Evolutionary conservation across 1,139 yeast genomes (phyloP).

Genomic region (Pichia sp.): DNA sequence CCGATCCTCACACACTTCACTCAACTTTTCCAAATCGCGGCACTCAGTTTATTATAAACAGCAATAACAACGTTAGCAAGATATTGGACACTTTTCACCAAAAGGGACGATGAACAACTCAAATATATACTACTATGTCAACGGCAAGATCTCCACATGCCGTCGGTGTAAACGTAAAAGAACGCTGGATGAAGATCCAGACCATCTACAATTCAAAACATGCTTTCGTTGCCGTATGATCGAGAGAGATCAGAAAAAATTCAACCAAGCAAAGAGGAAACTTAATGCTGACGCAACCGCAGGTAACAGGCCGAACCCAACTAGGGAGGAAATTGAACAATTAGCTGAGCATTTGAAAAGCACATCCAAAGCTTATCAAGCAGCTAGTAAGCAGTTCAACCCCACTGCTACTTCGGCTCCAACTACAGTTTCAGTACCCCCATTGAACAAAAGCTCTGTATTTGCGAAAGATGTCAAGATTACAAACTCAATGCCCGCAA

Average conservation of each 20-base stretch:
- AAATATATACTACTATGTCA: conserved; percentile 25
- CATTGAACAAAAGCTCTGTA: not conserved
- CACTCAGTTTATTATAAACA: not conserved
- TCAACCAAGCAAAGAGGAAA: conserved; percentile 27
- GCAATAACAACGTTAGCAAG: not conserved
- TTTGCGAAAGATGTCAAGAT: conserved; percentile 1
- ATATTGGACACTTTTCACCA: not conserved
- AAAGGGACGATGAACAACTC: conserved; percentile 4
- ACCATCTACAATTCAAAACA: conserved; percentile 53
- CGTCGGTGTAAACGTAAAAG: conserved; percentile 60
- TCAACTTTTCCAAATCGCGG: conserved; percentile 10
- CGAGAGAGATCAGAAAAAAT: conserved; percentile 43
- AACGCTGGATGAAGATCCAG: conserved; percentile 56
- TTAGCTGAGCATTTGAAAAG: conserved; percentile 20
- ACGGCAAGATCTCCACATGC: conserved; percentile 36
- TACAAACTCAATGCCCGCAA: conserved; percentile 6
- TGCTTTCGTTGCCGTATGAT: conserved; percentile 59
- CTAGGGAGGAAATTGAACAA: conserved; percentile 20
- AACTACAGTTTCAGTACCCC: conserved; percentile 10
- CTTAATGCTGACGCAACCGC: conserved; percentile 16
- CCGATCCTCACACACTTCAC: not conserved
- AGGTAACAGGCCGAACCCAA: conserved; percentile 18
- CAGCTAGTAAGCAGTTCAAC: conserved; percentile 15
- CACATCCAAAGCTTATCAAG: conserved; percentile 14
- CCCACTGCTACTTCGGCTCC: conserved; percentile 19